phyloP scores from a whole-genome alignment of 2,329 filamentous ascomycete species.

The Sporothrix dimorphospora region DNA sequence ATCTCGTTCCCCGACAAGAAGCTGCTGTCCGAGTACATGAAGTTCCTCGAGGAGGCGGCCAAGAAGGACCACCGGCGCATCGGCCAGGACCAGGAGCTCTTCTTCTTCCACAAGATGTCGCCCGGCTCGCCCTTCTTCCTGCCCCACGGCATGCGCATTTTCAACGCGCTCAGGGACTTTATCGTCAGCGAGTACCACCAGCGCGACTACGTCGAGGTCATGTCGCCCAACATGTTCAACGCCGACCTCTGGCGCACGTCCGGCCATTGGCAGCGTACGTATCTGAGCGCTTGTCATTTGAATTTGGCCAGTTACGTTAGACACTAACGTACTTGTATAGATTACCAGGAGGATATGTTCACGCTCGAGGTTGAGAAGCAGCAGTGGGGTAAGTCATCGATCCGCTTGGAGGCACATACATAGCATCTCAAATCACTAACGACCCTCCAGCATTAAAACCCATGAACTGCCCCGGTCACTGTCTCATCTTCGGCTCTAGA shows the following conservation, averaged over 20 bases:
- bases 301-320: neutral
- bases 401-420: neutral
- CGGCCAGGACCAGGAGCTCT: conserved; percentile 93
- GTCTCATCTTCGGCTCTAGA: conserved; percentile 76
- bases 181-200: conserved; percentile 88
- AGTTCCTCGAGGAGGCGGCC: conserved; percentile 95
- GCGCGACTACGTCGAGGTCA: conserved; percentile 92
- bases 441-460: conserved; percentile 55
- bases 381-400: conserved; percentile 32
- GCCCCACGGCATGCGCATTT: conserved; percentile 67
- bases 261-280: conserved; percentile 77
- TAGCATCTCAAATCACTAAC: neutral
- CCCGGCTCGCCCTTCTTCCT: conserved; percentile 92
- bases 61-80: conserved; percentile 95
- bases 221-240: conserved; percentile 96
- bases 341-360: conserved; percentile 93
- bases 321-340: conserved; percentile 29
- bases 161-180: conserved; percentile 60
- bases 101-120: conserved; percentile 95
- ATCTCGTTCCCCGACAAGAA: conserved; percentile 97
- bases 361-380: conserved; percentile 79
- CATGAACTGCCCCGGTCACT: conserved; percentile 92
- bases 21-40: conserved; percentile 87
- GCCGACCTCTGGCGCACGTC: conserved; percentile 90
- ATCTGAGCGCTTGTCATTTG: neutral